Evolutionary conservation across 2,329 filamentous ascomycete genomes (phyloP).

Genomic region (Fusarium ambrosium): DNA sequence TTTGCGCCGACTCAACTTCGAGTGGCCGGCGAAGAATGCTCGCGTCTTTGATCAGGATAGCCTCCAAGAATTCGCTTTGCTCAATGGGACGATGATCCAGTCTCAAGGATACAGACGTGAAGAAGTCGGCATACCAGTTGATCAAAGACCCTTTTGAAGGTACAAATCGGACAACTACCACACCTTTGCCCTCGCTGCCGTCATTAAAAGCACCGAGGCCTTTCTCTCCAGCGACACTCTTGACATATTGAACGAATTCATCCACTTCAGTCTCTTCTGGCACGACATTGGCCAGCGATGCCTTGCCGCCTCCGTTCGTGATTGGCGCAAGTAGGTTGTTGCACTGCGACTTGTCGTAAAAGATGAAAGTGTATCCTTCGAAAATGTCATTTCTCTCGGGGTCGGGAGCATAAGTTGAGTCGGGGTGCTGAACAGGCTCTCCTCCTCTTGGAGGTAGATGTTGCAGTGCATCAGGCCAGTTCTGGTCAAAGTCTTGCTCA

Average conservation of each 20-base stretch:
- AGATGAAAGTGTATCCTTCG: constrained; percentile 89
- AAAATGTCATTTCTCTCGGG: constrained; percentile 78
- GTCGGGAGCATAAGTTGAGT: constrained; percentile 80
- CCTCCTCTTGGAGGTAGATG: constrained; percentile 81
- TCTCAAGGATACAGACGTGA: constrained; percentile 75
- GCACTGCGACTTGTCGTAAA: constrained; percentile 82
- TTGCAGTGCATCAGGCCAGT: constrained; percentile 82
- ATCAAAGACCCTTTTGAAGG: constrained; percentile 67
- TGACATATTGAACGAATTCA: constrained; percentile 84
- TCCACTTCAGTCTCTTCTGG: constrained; percentile 75
- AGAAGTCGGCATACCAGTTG: constrained; percentile 79
- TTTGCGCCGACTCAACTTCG: constrained; percentile 58
- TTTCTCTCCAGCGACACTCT: constrained; percentile 80
- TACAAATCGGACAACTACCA: constrained; percentile 82
- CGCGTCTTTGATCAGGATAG: constrained; percentile 85
- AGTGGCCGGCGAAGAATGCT: constrained; percentile 78
- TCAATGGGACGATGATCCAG: constrained; percentile 87
- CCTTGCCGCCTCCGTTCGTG: constrained; percentile 85
- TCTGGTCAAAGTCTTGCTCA: constrained; percentile 82
- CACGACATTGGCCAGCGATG: constrained; percentile 73
- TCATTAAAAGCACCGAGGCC: constrained; percentile 74
- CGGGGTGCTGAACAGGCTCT: constrained; percentile 78
- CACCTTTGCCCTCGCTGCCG: constrained; percentile 75
- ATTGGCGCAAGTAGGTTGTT: constrained; percentile 81
- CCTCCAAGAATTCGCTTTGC: constrained; percentile 92